Conservation (phyloP, 176 grass and related monocot species). For the Alloteropsis semialata region DNA sequence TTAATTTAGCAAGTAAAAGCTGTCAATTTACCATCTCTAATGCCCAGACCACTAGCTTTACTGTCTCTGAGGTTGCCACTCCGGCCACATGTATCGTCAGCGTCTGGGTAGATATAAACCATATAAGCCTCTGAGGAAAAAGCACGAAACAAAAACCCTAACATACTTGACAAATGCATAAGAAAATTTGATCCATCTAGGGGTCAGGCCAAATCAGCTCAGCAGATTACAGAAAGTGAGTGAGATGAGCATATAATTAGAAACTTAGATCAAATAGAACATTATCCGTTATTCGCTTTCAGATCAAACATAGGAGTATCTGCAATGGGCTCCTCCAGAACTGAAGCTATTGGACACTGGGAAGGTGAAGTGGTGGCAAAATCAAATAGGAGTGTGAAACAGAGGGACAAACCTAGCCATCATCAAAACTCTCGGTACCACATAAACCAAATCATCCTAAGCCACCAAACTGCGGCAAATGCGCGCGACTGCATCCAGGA, state of each 20-base stretch:
- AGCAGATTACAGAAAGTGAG: too few species aligned
- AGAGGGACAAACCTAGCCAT: background rate
- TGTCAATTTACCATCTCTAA: conserved; percentile 34
- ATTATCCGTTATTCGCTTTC: background rate
- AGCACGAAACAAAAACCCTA: background rate
- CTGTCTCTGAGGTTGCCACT: background rate
- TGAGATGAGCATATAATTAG: too few species aligned
- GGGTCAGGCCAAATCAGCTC: too few species aligned
- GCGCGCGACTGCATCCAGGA: background rate
- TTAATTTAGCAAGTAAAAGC: background rate
- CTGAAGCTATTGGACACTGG: background rate
- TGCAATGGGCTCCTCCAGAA: background rate
- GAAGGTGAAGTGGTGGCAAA: background rate
- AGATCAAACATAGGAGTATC: background rate
- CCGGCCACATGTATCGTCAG: background rate
- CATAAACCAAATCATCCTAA: background rate
- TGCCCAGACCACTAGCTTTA: background rate
- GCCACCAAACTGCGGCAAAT: background rate
- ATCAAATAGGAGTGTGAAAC: background rate
- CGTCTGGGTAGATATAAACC: background rate
- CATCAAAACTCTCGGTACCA: background rate
- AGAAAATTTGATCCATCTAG: too few species aligned
- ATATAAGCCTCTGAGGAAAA: background rate
- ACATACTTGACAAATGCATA: background rate
- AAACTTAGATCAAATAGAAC: background rate